Evolutionary conservation across 2,329 filamentous ascomycete genomes (phyloP).

Genomic region (Eutypa lata): DNA sequence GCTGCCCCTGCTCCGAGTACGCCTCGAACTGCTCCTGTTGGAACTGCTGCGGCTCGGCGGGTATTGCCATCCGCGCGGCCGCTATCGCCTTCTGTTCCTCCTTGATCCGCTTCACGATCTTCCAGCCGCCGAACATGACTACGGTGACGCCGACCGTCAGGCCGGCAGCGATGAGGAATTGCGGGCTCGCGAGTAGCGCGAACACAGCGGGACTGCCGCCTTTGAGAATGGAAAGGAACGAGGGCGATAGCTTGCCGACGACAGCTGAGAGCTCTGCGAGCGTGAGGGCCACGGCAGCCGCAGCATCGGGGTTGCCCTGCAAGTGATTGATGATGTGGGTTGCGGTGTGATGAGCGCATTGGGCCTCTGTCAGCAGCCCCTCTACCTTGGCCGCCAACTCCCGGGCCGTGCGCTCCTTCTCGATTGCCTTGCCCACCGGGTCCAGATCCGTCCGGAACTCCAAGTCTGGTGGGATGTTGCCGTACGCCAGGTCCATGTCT

Average conservation of each 20-base stretch:
- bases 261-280: constrained; percentile 87
- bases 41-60: constrained; percentile 12
- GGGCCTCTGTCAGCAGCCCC: constrained; percentile 75
- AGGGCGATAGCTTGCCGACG: constrained; percentile 78
- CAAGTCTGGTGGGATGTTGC: constrained; percentile 72
- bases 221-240: constrained; percentile 73
- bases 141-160: constrained; percentile 90
- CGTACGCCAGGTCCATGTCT: constrained; percentile 91
- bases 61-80: constrained; percentile 4
- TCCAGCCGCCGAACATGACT: constrained; percentile 93
- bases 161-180: constrained; percentile 90
- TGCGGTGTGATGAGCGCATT: constrained; percentile 84
- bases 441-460: constrained; percentile 32
- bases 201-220: constrained; percentile 81
- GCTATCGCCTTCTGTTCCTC: constrained; percentile 31
- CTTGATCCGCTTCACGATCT: constrained; percentile 86
- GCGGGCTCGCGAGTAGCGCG: constrained; percentile 79
- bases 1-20: constrained; percentile 1
- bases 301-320: constrained; percentile 76
- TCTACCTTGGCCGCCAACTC: constrained; percentile 73
- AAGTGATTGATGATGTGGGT: constrained; percentile 77
- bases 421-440: constrained; percentile 50
- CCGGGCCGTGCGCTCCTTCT: constrained; percentile 49
- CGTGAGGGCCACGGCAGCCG: constrained; percentile 89
- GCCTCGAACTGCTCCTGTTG: not conserved